Conservation (phyloP, 1,284 basidiomycete genomes). For the Moniliophthora roreri region DNA sequence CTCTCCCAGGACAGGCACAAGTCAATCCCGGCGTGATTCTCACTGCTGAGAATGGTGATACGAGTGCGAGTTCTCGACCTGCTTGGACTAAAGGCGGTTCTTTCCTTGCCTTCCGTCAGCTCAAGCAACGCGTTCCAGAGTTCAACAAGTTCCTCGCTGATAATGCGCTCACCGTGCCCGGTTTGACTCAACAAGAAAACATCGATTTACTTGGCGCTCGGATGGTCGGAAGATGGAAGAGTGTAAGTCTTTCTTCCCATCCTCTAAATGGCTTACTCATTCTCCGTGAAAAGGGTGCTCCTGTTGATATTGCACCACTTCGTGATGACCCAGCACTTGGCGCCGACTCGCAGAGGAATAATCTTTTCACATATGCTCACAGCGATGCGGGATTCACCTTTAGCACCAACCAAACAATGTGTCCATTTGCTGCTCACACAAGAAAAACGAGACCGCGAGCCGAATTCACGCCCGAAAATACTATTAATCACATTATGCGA, state of each 20-base stretch:
- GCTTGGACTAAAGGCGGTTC: constrained; percentile 28
- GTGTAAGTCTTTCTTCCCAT: constrained; percentile 14
- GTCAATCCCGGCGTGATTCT: constrained; percentile 33
- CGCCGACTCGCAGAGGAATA: constrained; percentile 32
- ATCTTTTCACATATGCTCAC: constrained; percentile 33
- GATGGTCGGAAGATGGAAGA: constrained; percentile 33
- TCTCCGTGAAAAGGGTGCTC: constrained; percentile 26
- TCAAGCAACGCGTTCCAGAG: constrained; percentile 29
- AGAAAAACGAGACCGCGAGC: constrained; percentile 30
- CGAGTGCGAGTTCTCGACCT: constrained; percentile 18
- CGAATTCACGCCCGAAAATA: constrained; percentile 11
- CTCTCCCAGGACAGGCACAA: constrained; percentile 32
- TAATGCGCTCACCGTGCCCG: constrained; percentile 19
- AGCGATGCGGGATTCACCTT: constrained; percentile 8
- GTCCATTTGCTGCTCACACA: constrained; percentile 34
- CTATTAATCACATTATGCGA: constrained; percentile 28
- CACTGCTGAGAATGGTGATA: constrained; percentile 28
- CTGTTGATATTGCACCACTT: constrained; percentile 33
- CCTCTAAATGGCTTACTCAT: not conserved
- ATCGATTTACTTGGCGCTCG: constrained; percentile 27
- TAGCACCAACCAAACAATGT: constrained; percentile 26
- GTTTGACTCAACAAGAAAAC: constrained; percentile 19
- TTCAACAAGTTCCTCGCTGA: constrained; percentile 26
- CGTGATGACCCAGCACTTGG: constrained; percentile 32
- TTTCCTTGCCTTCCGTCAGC: constrained; percentile 32